These are phyloP conservation scores for Dactylellina cionopaga DNA, from an alignment of 2,329 filamentous ascomycete genomes.

Conservation along the genomic window DNA sequence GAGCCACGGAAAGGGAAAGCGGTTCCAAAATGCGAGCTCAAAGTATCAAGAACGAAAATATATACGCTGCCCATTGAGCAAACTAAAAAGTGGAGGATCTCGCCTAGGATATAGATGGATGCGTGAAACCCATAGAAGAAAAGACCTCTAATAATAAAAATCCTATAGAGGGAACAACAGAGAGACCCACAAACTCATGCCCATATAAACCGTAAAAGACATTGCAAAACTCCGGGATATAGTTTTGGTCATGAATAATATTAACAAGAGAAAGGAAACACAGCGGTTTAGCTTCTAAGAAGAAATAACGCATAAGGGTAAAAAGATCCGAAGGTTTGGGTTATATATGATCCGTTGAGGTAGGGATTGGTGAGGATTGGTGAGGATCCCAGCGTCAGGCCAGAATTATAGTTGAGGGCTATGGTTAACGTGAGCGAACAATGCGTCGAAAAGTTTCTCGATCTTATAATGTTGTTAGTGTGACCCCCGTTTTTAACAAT, in stretches of 20 bases:
- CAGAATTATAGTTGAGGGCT: constrained; percentile 37
- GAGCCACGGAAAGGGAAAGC: constrained; percentile 7
- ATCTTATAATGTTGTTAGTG: constrained; percentile 59
- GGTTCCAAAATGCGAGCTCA: constrained; percentile 26
- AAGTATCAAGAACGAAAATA: constrained; percentile 2
- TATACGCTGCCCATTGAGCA: neutral
- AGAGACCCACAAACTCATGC: constrained; percentile 36
- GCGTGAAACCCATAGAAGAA: constrained; percentile 23
- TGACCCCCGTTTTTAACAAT: neutral
- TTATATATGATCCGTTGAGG: constrained; percentile 26
- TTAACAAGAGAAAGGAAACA: constrained; percentile 22
- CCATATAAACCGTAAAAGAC: constrained; percentile 52
- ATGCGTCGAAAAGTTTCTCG: constrained; percentile 63
- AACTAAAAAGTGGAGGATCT: constrained; percentile 17
- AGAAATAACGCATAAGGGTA: constrained; percentile 13
- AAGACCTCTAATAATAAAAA: constrained; percentile 48
- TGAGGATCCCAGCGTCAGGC: neutral
- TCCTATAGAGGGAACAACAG: constrained; percentile 26
- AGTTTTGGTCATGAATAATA: constrained; percentile 51
- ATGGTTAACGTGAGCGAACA: constrained; percentile 63
- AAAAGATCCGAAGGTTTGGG: constrained; percentile 19
- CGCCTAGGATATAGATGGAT: constrained; percentile 33
- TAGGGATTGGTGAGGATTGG: neutral
- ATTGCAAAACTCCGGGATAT: constrained; percentile 52
- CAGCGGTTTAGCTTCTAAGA: constrained; percentile 22